Percentiles rank a stretch among this genome's conserved stretches.
phyloP scores from a whole-genome alignment of 164 flowering plant species.

The Tinospora cordifolia region DNA sequence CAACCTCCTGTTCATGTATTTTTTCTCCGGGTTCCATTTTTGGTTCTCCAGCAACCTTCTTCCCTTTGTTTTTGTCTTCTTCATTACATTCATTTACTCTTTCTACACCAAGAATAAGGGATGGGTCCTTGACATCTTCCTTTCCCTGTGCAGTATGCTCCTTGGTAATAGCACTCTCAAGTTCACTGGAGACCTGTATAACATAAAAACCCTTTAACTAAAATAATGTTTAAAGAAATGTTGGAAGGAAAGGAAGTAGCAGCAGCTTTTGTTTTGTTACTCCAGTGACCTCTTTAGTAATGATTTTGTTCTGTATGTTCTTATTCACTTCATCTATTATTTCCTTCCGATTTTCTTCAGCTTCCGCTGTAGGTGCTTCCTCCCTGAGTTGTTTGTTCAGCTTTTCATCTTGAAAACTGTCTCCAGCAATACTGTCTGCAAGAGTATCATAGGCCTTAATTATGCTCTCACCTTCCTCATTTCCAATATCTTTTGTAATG shows the following conservation, averaged over 20 bases:
- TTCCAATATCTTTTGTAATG: constrained; percentile 18
- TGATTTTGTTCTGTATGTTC: constrained; percentile 11
- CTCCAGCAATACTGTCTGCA: neutral
- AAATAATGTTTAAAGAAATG: neutral
- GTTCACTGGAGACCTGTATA: constrained; percentile 4
- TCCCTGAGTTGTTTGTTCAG: constrained; percentile 6
- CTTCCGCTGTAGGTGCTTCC: neutral
- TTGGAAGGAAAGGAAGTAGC: neutral
- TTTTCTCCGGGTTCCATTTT: constrained; percentile 4
- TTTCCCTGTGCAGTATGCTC: constrained; percentile 11
- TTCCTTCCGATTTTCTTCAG: constrained; percentile 18
- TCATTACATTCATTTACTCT: constrained; percentile 15
- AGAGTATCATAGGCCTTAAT: neutral
- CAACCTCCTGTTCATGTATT: constrained; percentile 5
- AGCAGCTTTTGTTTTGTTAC: neutral
- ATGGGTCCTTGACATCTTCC: constrained; percentile 15
- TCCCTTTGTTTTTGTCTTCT: constrained; percentile 16
- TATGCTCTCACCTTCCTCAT: constrained; percentile 13
- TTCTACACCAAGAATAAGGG: constrained; percentile 13
- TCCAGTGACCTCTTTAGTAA: constrained; percentile 23
- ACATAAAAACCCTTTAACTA: neutral
- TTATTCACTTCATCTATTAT: constrained; percentile 16
- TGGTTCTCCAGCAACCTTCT: neutral
- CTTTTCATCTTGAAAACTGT: constrained; percentile 6
- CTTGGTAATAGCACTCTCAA: constrained; percentile 2